A percentile compares a stretch with the other conserved stretches of the same genome.
Conservation (phyloP, 2,329 filamentous ascomycete genomes). For the Lecanicillium sp. region DNA sequence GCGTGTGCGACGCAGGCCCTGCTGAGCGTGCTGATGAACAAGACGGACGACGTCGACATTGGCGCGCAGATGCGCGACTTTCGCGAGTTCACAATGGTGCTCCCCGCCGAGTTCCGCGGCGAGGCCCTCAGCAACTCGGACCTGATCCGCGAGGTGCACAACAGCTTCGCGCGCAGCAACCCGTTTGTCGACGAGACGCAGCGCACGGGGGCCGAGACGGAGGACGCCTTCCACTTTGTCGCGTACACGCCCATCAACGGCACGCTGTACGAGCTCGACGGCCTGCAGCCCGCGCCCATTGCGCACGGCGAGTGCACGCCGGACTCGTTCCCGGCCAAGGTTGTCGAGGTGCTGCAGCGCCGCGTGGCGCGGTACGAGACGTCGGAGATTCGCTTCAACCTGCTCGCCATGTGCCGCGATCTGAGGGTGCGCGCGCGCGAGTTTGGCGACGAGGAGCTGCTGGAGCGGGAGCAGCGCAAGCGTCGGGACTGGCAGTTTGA, state of each 20-base stretch:
- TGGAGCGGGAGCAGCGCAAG: constrained; percentile 77
- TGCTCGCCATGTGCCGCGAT: constrained; percentile 87
- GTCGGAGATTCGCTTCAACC: constrained; percentile 89
- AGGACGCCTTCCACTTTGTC: constrained; percentile 97
- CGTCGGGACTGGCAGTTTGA: constrained; percentile 86
- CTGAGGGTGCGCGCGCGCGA: constrained; percentile 68
- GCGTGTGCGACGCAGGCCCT: constrained; percentile 95
- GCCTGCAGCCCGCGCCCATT: constrained; percentile 87
- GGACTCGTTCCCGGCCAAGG: constrained; percentile 68
- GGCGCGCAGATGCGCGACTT: constrained; percentile 67
- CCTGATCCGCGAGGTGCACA: constrained; percentile 72
- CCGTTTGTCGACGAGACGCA: constrained; percentile 92
- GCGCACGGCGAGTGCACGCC: constrained; percentile 68
- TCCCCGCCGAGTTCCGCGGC: constrained; percentile 65
- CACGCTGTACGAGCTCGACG: constrained; percentile 87
- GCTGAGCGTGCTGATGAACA: constrained; percentile 85
- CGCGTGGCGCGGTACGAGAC: constrained; percentile 79
- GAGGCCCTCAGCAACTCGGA: constrained; percentile 57
- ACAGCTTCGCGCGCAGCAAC: constrained; percentile 79
- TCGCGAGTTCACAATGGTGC: constrained; percentile 78
- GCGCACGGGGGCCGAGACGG: constrained; percentile 58
- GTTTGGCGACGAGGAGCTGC: constrained; percentile 71
- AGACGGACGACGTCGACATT: constrained; percentile 62
- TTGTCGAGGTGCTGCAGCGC: constrained; percentile 79
- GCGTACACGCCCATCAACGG: constrained; percentile 80